These are phyloP conservation scores for Gastrolobium bilobum DNA, from an alignment of 306 rosid genomes.

Conservation along the genomic window DNA sequence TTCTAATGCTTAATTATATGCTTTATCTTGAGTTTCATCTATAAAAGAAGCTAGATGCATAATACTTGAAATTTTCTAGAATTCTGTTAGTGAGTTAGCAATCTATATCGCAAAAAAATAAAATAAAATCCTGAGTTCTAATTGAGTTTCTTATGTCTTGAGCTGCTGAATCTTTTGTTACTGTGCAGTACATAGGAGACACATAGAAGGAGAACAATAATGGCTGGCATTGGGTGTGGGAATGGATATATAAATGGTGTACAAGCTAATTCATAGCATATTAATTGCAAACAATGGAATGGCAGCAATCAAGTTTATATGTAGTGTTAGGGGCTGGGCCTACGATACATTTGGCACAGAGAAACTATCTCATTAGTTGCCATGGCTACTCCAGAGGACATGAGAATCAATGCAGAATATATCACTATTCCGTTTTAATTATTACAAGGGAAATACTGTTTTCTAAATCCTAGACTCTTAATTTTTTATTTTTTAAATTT, in stretches of 20 bases:
- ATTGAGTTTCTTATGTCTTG: slow-evolving; percentile 19
- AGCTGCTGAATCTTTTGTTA: slow-evolving; percentile 35
- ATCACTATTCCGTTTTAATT: no score
- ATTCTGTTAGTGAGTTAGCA: slow-evolving; percentile 33
- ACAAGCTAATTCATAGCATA: slow-evolving; percentile 94
- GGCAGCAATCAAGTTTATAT: slow-evolving; percentile 99
- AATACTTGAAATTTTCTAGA: slow-evolving; percentile 18
- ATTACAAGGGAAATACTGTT: no score
- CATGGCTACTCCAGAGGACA: slow-evolving; percentile 99
- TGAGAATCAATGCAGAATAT: slow-evolving; percentile 99
- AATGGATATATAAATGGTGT: slow-evolving; percentile 69
- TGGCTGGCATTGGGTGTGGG: slow-evolving; percentile 65
- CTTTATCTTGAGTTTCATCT: slow-evolving; percentile 48
- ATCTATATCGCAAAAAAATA: slow-evolving; percentile 3
- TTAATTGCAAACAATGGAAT: slow-evolving; percentile 98
- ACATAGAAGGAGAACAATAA: slow-evolving; percentile 54
- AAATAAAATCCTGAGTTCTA: slow-evolving; percentile 8
- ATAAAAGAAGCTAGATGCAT: slow-evolving; percentile 31
- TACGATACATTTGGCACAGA: slow-evolving; percentile 95
- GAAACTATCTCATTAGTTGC: slow-evolving; percentile 97
- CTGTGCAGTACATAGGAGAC: slow-evolving; percentile 68
- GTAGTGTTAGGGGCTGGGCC: slow-evolving; percentile 97
- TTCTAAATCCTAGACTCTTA: no score
- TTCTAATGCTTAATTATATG: slow-evolving; percentile 29
- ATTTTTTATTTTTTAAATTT: no score